phyloP scores from a whole-genome alignment of 805 yeast species.

The Kodamaea sagamina region DNA sequence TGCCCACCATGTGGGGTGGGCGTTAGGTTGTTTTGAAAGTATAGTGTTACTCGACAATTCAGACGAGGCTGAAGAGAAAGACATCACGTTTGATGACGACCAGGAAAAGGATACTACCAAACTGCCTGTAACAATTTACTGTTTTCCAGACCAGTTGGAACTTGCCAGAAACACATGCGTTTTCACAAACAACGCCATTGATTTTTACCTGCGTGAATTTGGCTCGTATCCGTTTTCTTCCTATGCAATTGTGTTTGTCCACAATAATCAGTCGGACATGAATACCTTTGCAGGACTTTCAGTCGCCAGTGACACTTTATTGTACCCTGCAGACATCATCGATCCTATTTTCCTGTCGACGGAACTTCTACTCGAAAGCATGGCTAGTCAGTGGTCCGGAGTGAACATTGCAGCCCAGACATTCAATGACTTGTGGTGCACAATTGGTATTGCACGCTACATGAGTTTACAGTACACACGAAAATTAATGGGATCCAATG shows the following conservation, averaged over 20 bases:
- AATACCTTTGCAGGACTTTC: conserved; percentile 76
- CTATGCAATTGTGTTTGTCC: conserved; percentile 73
- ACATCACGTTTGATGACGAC: conserved; percentile 31
- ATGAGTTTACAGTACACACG: conserved; percentile 76
- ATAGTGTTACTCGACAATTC: conserved; percentile 52
- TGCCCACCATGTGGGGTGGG: conserved; percentile 95
- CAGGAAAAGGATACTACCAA: conserved; percentile 32
- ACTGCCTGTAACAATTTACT: conserved; percentile 56
- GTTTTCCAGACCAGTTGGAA: conserved; percentile 57
- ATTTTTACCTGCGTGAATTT: conserved; percentile 80
- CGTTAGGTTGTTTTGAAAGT: conserved; percentile 82
- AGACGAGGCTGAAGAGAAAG: conserved; percentile 31
- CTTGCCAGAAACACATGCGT: conserved; percentile 71
- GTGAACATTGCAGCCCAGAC: conserved; percentile 82
- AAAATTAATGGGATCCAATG: conserved; percentile 79
- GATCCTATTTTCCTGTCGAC: conserved; percentile 79
- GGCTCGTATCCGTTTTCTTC: conserved; percentile 92
- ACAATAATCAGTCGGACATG: conserved; percentile 48
- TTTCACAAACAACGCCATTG: conserved; percentile 76
- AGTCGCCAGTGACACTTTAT: conserved; percentile 55
- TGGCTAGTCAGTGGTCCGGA: conserved; percentile 93
- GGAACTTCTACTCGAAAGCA: conserved; percentile 62
- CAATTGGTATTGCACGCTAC: conserved; percentile 78
- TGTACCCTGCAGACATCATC: conserved; percentile 72
- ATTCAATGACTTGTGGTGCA: conserved; percentile 84